phyloP scores from a whole-genome alignment of 2,329 filamentous ascomycete species.

The Penicillium sp. region DNA sequence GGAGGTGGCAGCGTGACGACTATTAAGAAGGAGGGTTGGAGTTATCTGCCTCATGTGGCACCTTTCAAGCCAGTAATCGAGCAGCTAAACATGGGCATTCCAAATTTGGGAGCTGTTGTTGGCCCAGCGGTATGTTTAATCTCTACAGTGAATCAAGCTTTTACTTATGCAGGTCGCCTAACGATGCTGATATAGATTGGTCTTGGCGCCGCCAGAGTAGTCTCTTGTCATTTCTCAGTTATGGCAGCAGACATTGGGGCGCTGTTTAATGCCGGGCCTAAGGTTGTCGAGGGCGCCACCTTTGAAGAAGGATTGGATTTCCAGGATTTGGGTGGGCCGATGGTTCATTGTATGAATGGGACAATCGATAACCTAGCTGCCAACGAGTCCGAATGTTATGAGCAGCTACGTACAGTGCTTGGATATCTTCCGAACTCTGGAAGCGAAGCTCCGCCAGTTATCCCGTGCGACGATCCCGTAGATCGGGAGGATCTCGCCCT shows the following conservation, averaged over 20 bases:
- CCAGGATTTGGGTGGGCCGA: conserved; percentile 63
- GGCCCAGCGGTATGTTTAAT: conserved; percentile 56
- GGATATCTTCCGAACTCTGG: conserved; percentile 64
- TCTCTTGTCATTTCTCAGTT: conserved; percentile 67
- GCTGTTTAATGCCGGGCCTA: conserved; percentile 67
- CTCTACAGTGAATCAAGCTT: background rate
- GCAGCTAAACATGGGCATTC: conserved; percentile 66
- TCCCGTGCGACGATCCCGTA: conserved; percentile 54
- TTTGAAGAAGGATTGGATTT: conserved; percentile 67
- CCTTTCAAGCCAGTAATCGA: conserved; percentile 58
- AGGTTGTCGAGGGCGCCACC: conserved; percentile 65
- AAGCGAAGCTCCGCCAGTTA: conserved; percentile 56
- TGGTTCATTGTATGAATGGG: conserved; percentile 67
- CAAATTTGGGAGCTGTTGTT: conserved; percentile 66
- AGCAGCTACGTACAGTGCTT: conserved; percentile 62
- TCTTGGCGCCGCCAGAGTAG: conserved; percentile 64
- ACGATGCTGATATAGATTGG: conserved; percentile 51
- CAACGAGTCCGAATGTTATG: conserved; percentile 65
- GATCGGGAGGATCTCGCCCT: conserved; percentile 55
- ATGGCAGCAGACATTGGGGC: conserved; percentile 67
- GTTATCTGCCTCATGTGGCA: conserved; percentile 63
- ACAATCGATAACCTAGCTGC: conserved; percentile 68
- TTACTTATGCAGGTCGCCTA: background rate
- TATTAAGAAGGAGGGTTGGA: conserved; percentile 60
- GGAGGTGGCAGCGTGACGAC: conserved; percentile 67